Evolutionary conservation across 306 rosid species (phyloP), one percentile per base, ranked within the genome.

Genomic region (Prunus kanzakura): DNA sequence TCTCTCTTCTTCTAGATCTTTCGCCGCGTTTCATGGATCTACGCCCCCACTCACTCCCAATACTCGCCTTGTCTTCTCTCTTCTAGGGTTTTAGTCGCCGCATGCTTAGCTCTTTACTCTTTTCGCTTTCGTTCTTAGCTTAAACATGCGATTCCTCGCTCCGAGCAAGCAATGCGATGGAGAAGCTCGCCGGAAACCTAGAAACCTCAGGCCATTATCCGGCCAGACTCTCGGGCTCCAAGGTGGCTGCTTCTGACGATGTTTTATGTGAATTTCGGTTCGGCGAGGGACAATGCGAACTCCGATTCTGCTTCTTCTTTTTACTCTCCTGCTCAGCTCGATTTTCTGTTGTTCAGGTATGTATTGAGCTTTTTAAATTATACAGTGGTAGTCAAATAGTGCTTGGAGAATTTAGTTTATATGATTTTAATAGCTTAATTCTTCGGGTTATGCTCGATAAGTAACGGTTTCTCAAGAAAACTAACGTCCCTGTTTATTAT

Each of bases 1-100:
- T 79, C 49, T 51, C 1, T 20, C 2, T 63, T 16, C 50, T 12
- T 61, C 32, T 67, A 85, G 93, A 91, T 91, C 88, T 74, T 87
- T 78, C 25, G 18, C 87, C 89, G 88, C 84, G 25, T 88, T 89
- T 86, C 79, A 64, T 86, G 92, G 97, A 90, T 92, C 97, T 85
- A 76, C 74, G 55, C 69, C 64, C 88, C 71, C 18, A 68, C 73
- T 64, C 76, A 54, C 83, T 77, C 49, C 64, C 96, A 84, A 78
- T 86, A 74, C 66, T 20, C 13, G 30, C 46, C 73, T 3, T 64
- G 23, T 51, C 47, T 52, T 51, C 93, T 88, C 88, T 83, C 83
- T 88, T 89, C 76, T 86, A 89, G 92, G 89, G 90, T 86, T 87
- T 88, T 45, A 13, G 56, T 49, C 60, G 32, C 77, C 83, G 38